phyloP scores from a whole-genome alignment of 768 basidiomycete species.

The Russula lepida region DNA sequence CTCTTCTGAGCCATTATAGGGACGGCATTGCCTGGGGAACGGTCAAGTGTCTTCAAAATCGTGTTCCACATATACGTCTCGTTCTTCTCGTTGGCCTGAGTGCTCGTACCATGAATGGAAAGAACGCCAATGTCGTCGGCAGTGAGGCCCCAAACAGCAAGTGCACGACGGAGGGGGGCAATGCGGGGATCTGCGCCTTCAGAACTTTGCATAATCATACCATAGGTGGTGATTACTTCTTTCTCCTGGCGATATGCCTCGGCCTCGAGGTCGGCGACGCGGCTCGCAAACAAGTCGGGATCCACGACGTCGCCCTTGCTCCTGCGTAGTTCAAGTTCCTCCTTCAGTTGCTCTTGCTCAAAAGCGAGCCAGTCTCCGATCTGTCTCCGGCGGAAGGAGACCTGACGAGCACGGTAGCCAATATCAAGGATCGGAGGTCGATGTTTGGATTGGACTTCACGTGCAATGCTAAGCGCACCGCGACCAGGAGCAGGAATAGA shows the following conservation, averaged over 20 bases:
- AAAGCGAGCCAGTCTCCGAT: slow-evolving; percentile 91
- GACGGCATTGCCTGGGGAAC: slow-evolving; percentile 92
- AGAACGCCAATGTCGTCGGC: slow-evolving; percentile 89
- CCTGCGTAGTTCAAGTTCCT: slow-evolving; percentile 62
- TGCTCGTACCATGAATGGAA: slow-evolving; percentile 86
- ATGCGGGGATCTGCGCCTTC: slow-evolving; percentile 79
- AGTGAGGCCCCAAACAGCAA: slow-evolving; percentile 93
- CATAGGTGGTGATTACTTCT: slow-evolving; percentile 86
- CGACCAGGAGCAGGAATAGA: slow-evolving; percentile 96
- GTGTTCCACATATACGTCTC: slow-evolving; percentile 97
- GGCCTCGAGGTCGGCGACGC: slow-evolving; percentile 77
- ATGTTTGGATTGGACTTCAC: slow-evolving; percentile 73
- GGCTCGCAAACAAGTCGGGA: slow-evolving; percentile 63
- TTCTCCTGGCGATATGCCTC: slow-evolving; percentile 91
- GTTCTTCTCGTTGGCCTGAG: slow-evolving; percentile 90
- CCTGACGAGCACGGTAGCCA: slow-evolving; percentile 86
- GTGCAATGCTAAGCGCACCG: slow-evolving; percentile 82
- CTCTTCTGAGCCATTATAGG: slow-evolving; percentile 98
- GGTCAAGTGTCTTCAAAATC: slow-evolving; percentile 79
- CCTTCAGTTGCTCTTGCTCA: slow-evolving; percentile 77
- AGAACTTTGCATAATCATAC: slow-evolving; percentile 54
- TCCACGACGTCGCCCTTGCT: slow-evolving; percentile 42
- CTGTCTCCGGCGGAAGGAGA: slow-evolving; percentile 90
- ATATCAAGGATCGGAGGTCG: slow-evolving; percentile 76
- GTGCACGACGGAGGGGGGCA: slow-evolving; percentile 86